Percentiles rank a stretch among this genome's conserved stretches.
phyloP scores from a whole-genome alignment of 2,329 filamentous ascomycete species.

The Xylariales sp. region DNA sequence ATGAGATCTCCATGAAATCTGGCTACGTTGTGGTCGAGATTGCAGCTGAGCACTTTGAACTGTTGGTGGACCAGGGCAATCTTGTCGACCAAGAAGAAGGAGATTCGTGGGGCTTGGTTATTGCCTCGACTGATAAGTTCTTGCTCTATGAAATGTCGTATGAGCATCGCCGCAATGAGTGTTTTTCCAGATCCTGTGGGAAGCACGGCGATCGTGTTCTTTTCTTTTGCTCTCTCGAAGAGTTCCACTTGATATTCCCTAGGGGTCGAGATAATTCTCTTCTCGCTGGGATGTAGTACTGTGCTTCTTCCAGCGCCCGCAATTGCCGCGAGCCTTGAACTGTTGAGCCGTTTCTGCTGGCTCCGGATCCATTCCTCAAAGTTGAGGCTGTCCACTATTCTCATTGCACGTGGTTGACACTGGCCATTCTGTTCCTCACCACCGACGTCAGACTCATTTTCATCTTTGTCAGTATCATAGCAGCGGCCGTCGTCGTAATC shows the following conservation, averaged over 20 bases:
- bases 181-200: slow-evolving; percentile 75
- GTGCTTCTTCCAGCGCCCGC: neutral
- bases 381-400: slow-evolving; percentile 5
- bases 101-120: slow-evolving; percentile 58
- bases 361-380: slow-evolving; percentile 18
- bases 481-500: too few relatives aligned
- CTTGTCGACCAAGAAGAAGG: slow-evolving; percentile 89
- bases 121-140: slow-evolving; percentile 66
- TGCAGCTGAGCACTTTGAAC: slow-evolving; percentile 72
- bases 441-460: too few relatives aligned
- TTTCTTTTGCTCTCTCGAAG: slow-evolving; percentile 78
- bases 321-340: slow-evolving; percentile 1
- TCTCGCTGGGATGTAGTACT: slow-evolving; percentile 28
- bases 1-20: slow-evolving; percentile 70
- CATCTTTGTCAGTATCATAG: too few relatives aligned
- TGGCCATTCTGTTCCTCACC: too few relatives aligned
- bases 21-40: slow-evolving; percentile 71
- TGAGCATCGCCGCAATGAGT: slow-evolving; percentile 83
- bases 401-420: too few relatives aligned
- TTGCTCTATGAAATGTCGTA: slow-evolving; percentile 69
- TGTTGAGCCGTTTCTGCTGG: slow-evolving; percentile 12
- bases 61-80: slow-evolving; percentile 91
- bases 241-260: slow-evolving; percentile 90
- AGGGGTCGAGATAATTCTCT: slow-evolving; percentile 67
- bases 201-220: slow-evolving; percentile 88